Conservation (phyloP, 257 asterid genomes). For the Coffea eugenioides region DNA sequence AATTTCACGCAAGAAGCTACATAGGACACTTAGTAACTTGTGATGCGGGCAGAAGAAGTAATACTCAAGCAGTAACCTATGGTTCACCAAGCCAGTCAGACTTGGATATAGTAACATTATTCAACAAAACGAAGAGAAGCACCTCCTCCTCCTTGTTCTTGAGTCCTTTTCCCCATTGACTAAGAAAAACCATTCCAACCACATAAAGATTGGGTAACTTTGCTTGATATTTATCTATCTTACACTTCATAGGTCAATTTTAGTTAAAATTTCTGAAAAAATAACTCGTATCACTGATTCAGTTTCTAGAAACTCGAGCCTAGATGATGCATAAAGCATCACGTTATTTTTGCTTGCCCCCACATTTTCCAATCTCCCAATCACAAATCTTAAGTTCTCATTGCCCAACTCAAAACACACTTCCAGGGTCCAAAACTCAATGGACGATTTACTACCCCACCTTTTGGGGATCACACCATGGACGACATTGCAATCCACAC, state of each 20-base stretch:
- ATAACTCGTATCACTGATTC: neutral
- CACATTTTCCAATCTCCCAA: neutral
- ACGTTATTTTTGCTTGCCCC: neutral
- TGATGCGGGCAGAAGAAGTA: neutral
- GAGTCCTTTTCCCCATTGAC: neutral
- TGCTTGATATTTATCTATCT: neutral
- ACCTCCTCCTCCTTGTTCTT: neutral
- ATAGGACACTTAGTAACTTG: neutral
- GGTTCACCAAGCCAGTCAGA: neutral
- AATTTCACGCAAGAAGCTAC: no score
- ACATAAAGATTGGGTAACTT: neutral
- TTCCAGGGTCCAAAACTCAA: neutral
- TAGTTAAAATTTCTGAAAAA: neutral
- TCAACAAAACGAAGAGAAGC: neutral
- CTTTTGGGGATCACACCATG: neutral
- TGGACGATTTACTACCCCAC: neutral
- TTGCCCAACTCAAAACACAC: neutral
- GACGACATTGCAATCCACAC: neutral
- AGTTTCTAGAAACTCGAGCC: neutral
- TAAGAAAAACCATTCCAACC: neutral
- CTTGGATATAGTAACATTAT: neutral
- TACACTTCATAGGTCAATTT: neutral
- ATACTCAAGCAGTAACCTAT: neutral
- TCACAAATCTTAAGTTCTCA: neutral
- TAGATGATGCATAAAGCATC: neutral